These are phyloP conservation scores for Teratosphaeria destructans DNA, from an alignment of 2,329 filamentous ascomycete species.

Conservation along the genomic window DNA sequence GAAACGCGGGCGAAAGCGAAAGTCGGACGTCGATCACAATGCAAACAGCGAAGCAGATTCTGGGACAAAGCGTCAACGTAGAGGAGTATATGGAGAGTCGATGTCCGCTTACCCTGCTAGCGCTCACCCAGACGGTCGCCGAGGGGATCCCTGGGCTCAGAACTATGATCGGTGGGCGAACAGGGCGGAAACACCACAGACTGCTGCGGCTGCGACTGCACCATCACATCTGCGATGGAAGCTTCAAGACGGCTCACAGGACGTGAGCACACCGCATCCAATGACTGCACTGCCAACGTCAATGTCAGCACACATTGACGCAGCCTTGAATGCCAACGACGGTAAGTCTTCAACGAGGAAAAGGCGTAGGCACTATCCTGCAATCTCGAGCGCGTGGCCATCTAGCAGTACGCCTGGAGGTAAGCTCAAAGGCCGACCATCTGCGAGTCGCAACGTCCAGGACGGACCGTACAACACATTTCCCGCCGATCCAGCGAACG, in stretches of 20 bases:
- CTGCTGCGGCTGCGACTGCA: slow-evolving; percentile 31
- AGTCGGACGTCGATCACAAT: slow-evolving; percentile 23
- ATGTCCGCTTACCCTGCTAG: slow-evolving; percentile 42
- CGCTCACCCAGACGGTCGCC: slow-evolving; percentile 44
- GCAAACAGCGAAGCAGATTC: slow-evolving; percentile 7
- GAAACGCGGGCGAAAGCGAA: slow-evolving; percentile 47
- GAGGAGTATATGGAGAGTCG: neutral
- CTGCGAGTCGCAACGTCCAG: slow-evolving; percentile 56
- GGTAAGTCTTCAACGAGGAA: slow-evolving; percentile 55
- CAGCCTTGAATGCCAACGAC: slow-evolving; percentile 40
- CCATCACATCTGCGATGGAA: slow-evolving; percentile 29
- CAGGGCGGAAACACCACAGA: slow-evolving; percentile 29
- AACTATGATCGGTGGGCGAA: slow-evolving; percentile 27
- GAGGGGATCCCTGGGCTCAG: slow-evolving; percentile 42
- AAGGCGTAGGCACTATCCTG: slow-evolving; percentile 63
- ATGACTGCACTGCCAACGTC: slow-evolving; percentile 64
- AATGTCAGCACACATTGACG: slow-evolving; percentile 31
- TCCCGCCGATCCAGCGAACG: slow-evolving; percentile 45
- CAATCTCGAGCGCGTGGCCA: slow-evolving; percentile 84
- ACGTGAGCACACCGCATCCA: slow-evolving; percentile 50
- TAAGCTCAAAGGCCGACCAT: slow-evolving; percentile 70
- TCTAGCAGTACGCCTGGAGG: slow-evolving; percentile 52
- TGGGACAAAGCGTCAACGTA: slow-evolving; percentile 25
- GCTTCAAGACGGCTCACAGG: slow-evolving; percentile 13
- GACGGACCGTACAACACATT: slow-evolving; percentile 62